Evolutionary conservation across 768 basidiomycete species (phyloP), one percentile per base, ranked within the genome.

Genomic region (Boletus vermiculosoides): DNA sequence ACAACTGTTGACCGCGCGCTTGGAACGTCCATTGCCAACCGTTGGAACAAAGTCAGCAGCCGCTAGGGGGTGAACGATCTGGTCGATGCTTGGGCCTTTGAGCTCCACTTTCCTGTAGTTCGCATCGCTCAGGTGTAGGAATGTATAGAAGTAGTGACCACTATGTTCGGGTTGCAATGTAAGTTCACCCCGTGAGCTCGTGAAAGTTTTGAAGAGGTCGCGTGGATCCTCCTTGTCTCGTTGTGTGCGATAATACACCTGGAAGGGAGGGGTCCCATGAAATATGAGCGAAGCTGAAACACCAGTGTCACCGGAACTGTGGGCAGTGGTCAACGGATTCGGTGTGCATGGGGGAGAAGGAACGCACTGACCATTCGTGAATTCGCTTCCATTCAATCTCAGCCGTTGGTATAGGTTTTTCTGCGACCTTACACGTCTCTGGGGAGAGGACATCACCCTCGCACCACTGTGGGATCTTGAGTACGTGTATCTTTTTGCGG

Each of bases 361-460:
- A 50, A 55, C 7, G 25, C 42, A 25, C 39, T 40, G 61, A 92
- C 94, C 94, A 94, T 76, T 95, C 93, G 58, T 94, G 91, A 56
- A 95, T 89, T 49, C 86, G 86, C 63, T 86, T 90, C 85, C 92
- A 93, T 72, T 88, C 83, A 57, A 96, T 90, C 65, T 95, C 87
- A 23, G 92, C 90, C 4, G 83, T 84, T 3, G 94, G 94, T 31
- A 80, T 66, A 5, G 92, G 90, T 60, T 83, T 80, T 69, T 93
- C 85, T 30, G 88, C 73, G 3, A 95, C 90, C 55, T 76, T 81
- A 63, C 92, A 94, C 5, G 78, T 83, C 55, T 93, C 91, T 1
- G 94, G 92, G 47, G 90, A 88, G 41, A 92, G 76, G 1, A 98
- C 85, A 56, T 90, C 88, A 7, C 94, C 94, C 42, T 82, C 75